Conservation (phyloP, 164 flowering plant species). For the Houttuynia cordata region DNA sequence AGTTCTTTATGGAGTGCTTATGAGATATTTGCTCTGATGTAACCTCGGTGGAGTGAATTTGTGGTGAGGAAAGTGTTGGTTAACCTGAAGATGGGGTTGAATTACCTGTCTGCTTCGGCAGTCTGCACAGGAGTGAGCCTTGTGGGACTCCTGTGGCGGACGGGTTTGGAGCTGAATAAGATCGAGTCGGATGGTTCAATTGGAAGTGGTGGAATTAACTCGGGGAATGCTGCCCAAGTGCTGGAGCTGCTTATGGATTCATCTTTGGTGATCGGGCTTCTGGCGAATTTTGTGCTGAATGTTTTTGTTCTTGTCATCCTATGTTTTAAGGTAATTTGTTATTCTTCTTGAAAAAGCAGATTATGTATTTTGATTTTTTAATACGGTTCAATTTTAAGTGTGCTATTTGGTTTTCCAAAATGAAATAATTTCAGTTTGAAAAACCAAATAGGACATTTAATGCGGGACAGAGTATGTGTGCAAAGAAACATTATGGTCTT, state of each 20-base stretch:
- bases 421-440: too few relatives aligned
- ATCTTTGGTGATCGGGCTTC: conserved; percentile 38
- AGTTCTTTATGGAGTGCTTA: too few relatives aligned
- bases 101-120: conserved; percentile 43
- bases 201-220: conserved; percentile 22
- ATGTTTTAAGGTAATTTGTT: conserved; percentile 53
- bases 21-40: too few relatives aligned
- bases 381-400: too few relatives aligned
- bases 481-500: too few relatives aligned
- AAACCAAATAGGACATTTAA: too few relatives aligned
- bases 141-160: conserved; percentile 63
- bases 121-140: conserved; percentile 49
- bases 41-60: background rate
- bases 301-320: conserved; percentile 44
- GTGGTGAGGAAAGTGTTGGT: conserved; percentile 9
- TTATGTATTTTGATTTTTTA: background rate
- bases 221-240: conserved; percentile 32
- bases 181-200: conserved; percentile 40
- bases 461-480: too few relatives aligned
- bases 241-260: conserved; percentile 60
- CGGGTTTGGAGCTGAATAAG: conserved; percentile 31
- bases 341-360: background rate
- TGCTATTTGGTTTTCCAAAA: too few relatives aligned
- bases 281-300: conserved; percentile 48
- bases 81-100: conserved; percentile 50